Base-by-base conservation (phyloP, 1,284 basidiomycete genomes). In the Calocybe gambosa region DNA sequence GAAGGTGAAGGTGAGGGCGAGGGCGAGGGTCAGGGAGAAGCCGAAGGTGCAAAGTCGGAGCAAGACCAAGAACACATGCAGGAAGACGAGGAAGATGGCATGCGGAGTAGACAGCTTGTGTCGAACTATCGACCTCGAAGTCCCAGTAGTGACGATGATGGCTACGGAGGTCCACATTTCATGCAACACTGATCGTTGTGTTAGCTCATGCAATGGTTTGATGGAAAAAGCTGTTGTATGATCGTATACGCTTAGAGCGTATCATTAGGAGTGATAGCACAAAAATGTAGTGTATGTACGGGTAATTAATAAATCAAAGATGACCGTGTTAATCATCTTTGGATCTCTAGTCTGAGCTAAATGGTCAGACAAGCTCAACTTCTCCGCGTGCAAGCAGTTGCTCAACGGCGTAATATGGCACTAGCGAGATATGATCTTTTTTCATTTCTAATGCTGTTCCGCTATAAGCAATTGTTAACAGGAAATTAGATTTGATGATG, bases 361-460 rank as follows among this genome's bases (percentile, higher is more conserved):
- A 15, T 8, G 31, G 16, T 62, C 63, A 89, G 38, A 90, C 80
- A 21, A 89, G 71, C 59, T 89, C 84, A 2, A 81, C 80, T 57
- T 83, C 80, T 45, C 81, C 86, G 55, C 80, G 67, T 29, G 71
- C 66, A 35, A 90, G 68, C 13, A 88, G 71, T 36, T 85, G 74
- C 56, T 89, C 81, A n/a, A 87, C 73, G 7, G 80, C 71, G 21
- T 71, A 68, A 61, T 84, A 90, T n/a, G 78, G 82, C 5, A 81
- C 71, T 13, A 90, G 58, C 2, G 82, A 80, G 46, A 89, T 83
- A 50, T 84, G 78, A 9, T 80, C 84, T 54, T 82, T 83, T 43
- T 75, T 66, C 71, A 89, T 79, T 38, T 80, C 74, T 41, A 85
- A 57, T 23, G 73, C 66, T 4, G 73, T 72, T 12, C 82, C 83